Base-by-base conservation (phyloP, 73 alveolate genomes). In the Paramecium pentaurelia region DNA sequence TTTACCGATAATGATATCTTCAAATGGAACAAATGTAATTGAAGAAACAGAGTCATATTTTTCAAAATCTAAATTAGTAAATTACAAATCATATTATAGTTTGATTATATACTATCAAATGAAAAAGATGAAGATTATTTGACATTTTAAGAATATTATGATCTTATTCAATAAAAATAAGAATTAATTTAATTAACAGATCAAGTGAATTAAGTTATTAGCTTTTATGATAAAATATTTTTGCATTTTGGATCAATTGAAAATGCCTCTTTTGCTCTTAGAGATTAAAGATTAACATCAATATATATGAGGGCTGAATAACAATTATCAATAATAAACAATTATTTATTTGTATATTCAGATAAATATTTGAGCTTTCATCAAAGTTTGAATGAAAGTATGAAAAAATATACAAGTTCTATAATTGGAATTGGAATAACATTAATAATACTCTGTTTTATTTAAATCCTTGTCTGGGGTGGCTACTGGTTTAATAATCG, bases 11-110 rank as follows among this genome's bases (percentile, higher is more conserved):
- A 32, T 32, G 47, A 64, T 64, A 32, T 64, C 84, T 34, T 64
- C 84, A 14, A 64, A 64, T 64, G 84, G 84, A 25, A 64, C 84
- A 32, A 64, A 64, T 64, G 84, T 64, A 64, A 34, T 64, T 28
- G 25, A 10, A 28, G 14, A 12, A 64, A 27, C 49, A 34, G 84
- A 64, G 27, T 64, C 84, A 0, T 27, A 64, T 64, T 64, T 64
- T 64, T 64, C 84, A 34, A 64, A 32, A 34, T 32, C 47, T 10
- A 64, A 64, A 64, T 32, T 64, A 64, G 84, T 64, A 64, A 64
- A 11, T 60, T 10, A 1, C 12, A 3, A 28, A 64, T 64, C 28
- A 54, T 25, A 64, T 32, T 8, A 8, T 64, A 64, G 84, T 64
- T 64, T 64, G 84, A 64, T 64, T 64, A 64, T 32, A 64, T 64